Evolutionary conservation across 352 stramenopile genomes (phyloP).

Genomic region (Phytophthora kernoviae): DNA sequence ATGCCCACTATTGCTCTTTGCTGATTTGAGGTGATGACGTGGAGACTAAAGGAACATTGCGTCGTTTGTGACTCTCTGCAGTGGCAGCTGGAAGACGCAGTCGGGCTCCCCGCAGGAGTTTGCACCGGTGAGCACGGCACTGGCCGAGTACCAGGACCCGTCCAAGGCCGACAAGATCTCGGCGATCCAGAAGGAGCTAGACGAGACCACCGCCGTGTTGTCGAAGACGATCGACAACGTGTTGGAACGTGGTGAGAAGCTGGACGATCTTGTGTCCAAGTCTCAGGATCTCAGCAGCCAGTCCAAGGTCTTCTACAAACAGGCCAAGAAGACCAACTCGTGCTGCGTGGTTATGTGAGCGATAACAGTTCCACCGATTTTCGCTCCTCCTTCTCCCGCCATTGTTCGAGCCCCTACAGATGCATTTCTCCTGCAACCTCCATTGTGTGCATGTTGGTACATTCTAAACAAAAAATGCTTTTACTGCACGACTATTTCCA

Average conservation of each 20-base stretch:
- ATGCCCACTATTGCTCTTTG: slow-evolving; percentile 14
- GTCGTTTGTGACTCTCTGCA: slow-evolving; percentile 43
- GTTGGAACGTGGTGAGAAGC: slow-evolving; percentile 97
- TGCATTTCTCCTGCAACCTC: slow-evolving; percentile 27
- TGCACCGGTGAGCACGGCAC: slow-evolving; percentile 90
- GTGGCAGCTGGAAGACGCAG: slow-evolving; percentile 63
- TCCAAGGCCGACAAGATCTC: slow-evolving; percentile 99
- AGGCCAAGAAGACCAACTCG: slow-evolving; percentile 99
- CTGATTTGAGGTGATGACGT: slow-evolving; percentile 1
- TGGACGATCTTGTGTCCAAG: slow-evolving; percentile 99
- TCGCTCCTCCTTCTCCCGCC: slow-evolving; percentile 11
- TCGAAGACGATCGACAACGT: slow-evolving; percentile 99
- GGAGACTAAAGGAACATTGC: no score
- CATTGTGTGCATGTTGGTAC: slow-evolving; percentile 46
- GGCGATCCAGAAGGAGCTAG: slow-evolving; percentile 99
- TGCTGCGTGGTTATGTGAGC: slow-evolving; percentile 96
- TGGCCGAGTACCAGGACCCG: slow-evolving; percentile 97
- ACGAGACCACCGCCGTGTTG: slow-evolving; percentile 99
- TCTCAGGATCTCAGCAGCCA: slow-evolving; percentile 98
- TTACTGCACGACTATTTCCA: slow-evolving; percentile 33
- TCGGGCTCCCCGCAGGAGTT: slow-evolving; percentile 86
- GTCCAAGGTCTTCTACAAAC: slow-evolving; percentile 99
- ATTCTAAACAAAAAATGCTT: slow-evolving; percentile 44
- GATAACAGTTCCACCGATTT: slow-evolving; percentile 18
- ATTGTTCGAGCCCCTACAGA: slow-evolving; percentile 28